Evolutionary conservation across 2,329 filamentous ascomycete species (phyloP), one percentile per base, ranked within the genome.

Genomic region (Sporothrix brasiliensis): DNA sequence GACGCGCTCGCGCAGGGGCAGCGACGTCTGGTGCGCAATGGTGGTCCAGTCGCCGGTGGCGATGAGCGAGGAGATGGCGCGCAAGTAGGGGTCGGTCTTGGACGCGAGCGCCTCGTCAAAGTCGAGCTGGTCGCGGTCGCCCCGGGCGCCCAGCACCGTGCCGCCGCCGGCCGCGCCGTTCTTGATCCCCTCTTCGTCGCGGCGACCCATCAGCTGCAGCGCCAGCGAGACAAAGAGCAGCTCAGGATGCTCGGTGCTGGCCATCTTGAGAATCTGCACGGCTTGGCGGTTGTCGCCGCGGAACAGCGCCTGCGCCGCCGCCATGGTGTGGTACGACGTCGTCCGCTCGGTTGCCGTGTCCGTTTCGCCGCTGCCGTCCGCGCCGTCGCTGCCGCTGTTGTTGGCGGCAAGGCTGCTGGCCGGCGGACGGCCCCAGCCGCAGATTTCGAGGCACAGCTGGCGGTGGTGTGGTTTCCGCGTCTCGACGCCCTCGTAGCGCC

Each of bases 21-120:
- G 84, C 39, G 91, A 91, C 24, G 85, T 83, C 77, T 93, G 91
- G 73, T 90, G 87, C 52, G 91, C 89, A 53, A 95, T 91, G 53
- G 86, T 85, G 21, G 86, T 82, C 92, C 92, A 95, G 77, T 93
- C 87, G 4, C 90, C 90, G 0, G 89, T 92, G 11, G 90, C 89
- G 72, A 95, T 91, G 74, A 92, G 89, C 3, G 89, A 89, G 30
- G 92, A 92, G 63, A 95, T 90, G 6, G 91, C 92, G 69, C 92
- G 89, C 30, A 95, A 85, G 76, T 94, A 94, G 0, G 92, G 90
- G 75, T 95, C 91, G 0, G 89, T 88, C 72, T 90, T 87, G 71
- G 86, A 87, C 34, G 88, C 86, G 16, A 87, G 82, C 2, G 81
- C 81, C 70, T 87, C 85, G 76, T 88, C 86, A 74, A 88, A 86